Evolutionary conservation across 495 filamentous ascomycete species (phyloP).

Genomic region (Terfezia claveryi): DNA sequence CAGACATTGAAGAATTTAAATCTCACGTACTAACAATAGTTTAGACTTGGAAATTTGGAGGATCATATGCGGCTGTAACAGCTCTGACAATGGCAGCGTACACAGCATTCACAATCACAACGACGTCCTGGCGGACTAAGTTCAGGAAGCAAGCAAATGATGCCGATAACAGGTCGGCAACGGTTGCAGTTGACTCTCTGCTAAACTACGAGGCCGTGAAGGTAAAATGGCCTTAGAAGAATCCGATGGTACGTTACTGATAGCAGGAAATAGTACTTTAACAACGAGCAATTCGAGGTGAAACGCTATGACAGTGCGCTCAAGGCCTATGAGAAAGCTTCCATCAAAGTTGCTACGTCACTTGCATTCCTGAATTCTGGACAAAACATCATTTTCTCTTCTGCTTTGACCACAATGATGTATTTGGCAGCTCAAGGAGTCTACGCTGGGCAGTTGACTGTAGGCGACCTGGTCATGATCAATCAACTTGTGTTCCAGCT

Average conservation of each 20-base stretch:
- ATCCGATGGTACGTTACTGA: neutral
- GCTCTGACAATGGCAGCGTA: constrained; percentile 80
- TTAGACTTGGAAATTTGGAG: constrained; percentile 83
- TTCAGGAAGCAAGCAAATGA: constrained; percentile 88
- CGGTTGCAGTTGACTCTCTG: constrained; percentile 82
- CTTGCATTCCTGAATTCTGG: constrained; percentile 85
- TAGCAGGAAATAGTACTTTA: constrained; percentile 45
- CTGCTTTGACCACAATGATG: constrained; percentile 94
- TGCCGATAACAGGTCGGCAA: constrained; percentile 86
- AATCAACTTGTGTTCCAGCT: constrained; percentile 98
- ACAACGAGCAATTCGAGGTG: constrained; percentile 89
- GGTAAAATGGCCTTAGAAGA: constrained; percentile 1
- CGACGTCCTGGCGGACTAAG: constrained; percentile 89
- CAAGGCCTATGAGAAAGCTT: constrained; percentile 69
- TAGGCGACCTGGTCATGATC: constrained; percentile 96
- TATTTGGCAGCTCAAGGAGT: constrained; percentile 80
- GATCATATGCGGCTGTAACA: constrained; percentile 79
- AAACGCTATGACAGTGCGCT: constrained; percentile 75
- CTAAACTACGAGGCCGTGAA: constrained; percentile 99
- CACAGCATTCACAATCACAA: constrained; percentile 81
- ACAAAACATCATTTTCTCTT: constrained; percentile 95
- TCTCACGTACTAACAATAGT: constrained; percentile 4
- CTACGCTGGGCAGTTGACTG: constrained; percentile 53
- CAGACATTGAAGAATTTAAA: neutral
- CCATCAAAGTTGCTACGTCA: constrained; percentile 89